Evolutionary conservation across 106 monocot genomes (phyloP), one percentile per base, ranked within the genome.

Genomic region (Dendrobium officinale): DNA sequence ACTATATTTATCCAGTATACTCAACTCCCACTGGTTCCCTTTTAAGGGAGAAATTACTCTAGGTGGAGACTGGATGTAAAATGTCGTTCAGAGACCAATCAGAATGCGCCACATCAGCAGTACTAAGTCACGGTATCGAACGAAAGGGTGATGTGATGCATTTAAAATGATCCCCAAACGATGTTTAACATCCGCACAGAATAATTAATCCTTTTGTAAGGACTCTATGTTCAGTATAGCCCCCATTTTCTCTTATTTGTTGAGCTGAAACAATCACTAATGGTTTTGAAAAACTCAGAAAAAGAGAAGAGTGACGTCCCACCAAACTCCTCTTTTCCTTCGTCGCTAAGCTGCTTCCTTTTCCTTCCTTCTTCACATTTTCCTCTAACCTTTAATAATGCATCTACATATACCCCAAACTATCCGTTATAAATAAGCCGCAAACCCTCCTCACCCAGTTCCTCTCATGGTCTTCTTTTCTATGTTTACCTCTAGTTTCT

Each of bases 301-400:
- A 61, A 61, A 61, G 61, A 6, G 61, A 22, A 8, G n/a, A 37
- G 70, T 17, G 27, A 31, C 37, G 41, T 33, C 42, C 73, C 42
- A 43, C 74, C 74, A 74, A 74, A 42, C 42, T 74, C 37, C 72
- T 37, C 72, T 72, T 72, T 74, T 74, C 74, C 74, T 74, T 74
- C 41, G 74, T 43, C 74, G 33, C 43, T 74, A 74, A 74, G 74
- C 74, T 9, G 33, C 33, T 74, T 70, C 70, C 74, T 74, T 16
- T 43, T n/a, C 74, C 42, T 20, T 6, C 33, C 27, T 37, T 9
- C 43, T 42, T 16, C 33, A 29, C 42, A 18, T 18, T 43, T 74
- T 73, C 73, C 42, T 73, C 3, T 6, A 41, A 31, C 3, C 40
- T 7, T 74, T 43, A 42, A 42, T 33, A 43, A 42, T 19, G 9